These are phyloP conservation scores for Aspergillus chevalieri DNA, from an alignment of 2,329 filamentous ascomycete genomes.

Conservation along the genomic window DNA sequence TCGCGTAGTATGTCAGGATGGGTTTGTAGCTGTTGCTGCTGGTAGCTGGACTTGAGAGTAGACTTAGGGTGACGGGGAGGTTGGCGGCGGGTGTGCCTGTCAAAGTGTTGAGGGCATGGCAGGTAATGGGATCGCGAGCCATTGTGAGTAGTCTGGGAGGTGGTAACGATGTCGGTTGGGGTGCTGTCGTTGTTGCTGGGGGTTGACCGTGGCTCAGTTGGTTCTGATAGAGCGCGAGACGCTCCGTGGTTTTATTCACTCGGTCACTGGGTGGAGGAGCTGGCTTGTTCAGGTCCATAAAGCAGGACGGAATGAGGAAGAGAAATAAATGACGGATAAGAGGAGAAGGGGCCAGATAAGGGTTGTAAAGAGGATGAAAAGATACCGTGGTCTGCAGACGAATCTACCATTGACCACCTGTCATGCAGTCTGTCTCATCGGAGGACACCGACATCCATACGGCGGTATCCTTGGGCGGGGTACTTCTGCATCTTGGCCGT, in stretches of 20 bases:
- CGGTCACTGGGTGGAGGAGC: slow-evolving; percentile 10
- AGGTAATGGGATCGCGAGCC: slow-evolving; percentile 44
- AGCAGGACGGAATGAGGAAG: slow-evolving; percentile 7
- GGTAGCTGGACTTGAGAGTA: slow-evolving; percentile 50
- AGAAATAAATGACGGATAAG: slow-evolving; percentile 1
- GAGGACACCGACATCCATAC: slow-evolving; percentile 29
- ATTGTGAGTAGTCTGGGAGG: slow-evolving; percentile 16
- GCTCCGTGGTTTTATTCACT: slow-evolving; percentile 22
- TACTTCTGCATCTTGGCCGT: background rate
- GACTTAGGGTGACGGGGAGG: slow-evolving; percentile 45
- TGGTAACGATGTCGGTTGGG: slow-evolving; percentile 4
- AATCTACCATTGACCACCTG: slow-evolving; percentile 14
- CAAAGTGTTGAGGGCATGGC: slow-evolving; percentile 46
- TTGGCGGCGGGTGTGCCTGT: slow-evolving; percentile 40
- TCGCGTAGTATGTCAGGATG: slow-evolving; percentile 30
- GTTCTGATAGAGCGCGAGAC: slow-evolving; percentile 29
- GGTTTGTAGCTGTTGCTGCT: slow-evolving; percentile 15
- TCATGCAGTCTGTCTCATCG: slow-evolving; percentile 18
- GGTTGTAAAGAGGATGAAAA: background rate
- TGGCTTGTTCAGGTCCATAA: slow-evolving; percentile 21
- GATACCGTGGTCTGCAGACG: background rate
- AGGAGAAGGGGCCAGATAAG: background rate
- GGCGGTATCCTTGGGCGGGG: slow-evolving; percentile 19
- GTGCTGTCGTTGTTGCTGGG: slow-evolving; percentile 8
- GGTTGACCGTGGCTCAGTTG: slow-evolving; percentile 18